Conservation (phyloP, 2,329 filamentous ascomycete genomes). For the Dichotomopilus funicola region DNA sequence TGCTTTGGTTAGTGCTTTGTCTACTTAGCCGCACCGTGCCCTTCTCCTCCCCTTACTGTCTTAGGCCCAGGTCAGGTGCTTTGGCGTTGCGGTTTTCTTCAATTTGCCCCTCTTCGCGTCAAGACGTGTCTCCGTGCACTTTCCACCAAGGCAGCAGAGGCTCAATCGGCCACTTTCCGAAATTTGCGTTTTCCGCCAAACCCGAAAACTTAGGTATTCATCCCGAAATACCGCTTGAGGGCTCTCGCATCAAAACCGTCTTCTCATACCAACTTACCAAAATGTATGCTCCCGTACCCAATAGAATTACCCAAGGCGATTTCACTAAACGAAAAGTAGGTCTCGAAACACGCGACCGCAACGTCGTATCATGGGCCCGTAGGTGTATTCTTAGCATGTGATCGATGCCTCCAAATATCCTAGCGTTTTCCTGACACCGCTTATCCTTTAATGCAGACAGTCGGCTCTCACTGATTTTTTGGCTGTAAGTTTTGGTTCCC, state of each 20-base stretch:
- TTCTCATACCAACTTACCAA: neutral
- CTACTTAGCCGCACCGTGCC: neutral
- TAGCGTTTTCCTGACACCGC: conserved; percentile 1
- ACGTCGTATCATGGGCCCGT: conserved; percentile 30
- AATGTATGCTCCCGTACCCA: conserved; percentile 9
- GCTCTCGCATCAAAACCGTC: neutral
- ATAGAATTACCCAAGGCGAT: neutral
- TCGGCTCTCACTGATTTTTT: conserved; percentile 50
- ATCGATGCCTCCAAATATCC: neutral
- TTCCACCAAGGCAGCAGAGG: neutral
- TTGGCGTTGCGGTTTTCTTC: conserved; percentile 23
- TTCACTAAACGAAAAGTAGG: conserved; percentile 14
- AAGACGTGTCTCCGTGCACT: conserved; percentile 12
- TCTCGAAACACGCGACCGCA: conserved; percentile 17
- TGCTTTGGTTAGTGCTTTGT: neutral
- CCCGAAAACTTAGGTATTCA: neutral
- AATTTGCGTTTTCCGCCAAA: neutral
- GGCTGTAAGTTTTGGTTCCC: conserved; percentile 32
- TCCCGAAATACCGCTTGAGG: neutral
- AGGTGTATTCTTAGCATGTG: conserved; percentile 17
- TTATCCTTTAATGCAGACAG: conserved; percentile 28
- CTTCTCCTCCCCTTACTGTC: neutral
- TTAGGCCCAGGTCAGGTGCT: conserved; percentile 18
- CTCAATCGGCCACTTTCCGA: neutral
- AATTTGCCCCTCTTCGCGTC: conserved; percentile 25